phyloP scores from a whole-genome alignment of 176 grass and related monocot species.

The Elaeis guineensis region DNA sequence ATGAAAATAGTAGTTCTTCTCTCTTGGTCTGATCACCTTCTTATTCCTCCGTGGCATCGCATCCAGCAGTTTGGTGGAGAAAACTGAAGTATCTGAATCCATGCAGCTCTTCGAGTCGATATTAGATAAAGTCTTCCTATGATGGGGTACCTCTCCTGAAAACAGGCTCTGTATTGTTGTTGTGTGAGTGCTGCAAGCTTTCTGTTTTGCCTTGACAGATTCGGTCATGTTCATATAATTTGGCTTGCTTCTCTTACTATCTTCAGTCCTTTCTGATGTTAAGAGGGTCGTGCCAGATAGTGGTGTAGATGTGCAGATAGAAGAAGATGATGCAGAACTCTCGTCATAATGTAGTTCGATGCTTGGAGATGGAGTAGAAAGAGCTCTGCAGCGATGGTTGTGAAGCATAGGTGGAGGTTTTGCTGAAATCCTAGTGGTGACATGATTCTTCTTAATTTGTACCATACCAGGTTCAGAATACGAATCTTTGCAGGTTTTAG shows the following conservation, averaged over 20 bases:
- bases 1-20: no score
- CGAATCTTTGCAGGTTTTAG: conserved; percentile 39
- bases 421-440: conserved; percentile 54
- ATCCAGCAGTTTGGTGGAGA: not conserved
- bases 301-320: conserved; percentile 30
- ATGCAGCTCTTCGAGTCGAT: conserved; percentile 30
- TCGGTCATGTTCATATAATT: conserved; percentile 96
- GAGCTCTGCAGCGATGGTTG: conserved; percentile 19
- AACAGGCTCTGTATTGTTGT: not conserved
- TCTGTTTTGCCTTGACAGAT: conserved; percentile 79
- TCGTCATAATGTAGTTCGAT: conserved; percentile 64
- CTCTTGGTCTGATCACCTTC: not conserved
- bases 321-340: conserved; percentile 76
- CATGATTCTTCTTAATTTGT: conserved; percentile 60
- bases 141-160: not conserved
- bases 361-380: conserved; percentile 59
- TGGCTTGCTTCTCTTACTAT: conserved; percentile 29
- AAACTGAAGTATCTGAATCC: not conserved
- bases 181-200: not conserved
- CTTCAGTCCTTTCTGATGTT: conserved; percentile 42
- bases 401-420: conserved; percentile 27
- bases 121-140: not conserved
- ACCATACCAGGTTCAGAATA: conserved; percentile 53
- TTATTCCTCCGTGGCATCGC: not conserved
- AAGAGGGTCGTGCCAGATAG: conserved; percentile 13